These are phyloP conservation scores for Colletotrichum filicis DNA, from an alignment of 2,329 filamentous ascomycete genomes.

Conservation along the genomic window DNA sequence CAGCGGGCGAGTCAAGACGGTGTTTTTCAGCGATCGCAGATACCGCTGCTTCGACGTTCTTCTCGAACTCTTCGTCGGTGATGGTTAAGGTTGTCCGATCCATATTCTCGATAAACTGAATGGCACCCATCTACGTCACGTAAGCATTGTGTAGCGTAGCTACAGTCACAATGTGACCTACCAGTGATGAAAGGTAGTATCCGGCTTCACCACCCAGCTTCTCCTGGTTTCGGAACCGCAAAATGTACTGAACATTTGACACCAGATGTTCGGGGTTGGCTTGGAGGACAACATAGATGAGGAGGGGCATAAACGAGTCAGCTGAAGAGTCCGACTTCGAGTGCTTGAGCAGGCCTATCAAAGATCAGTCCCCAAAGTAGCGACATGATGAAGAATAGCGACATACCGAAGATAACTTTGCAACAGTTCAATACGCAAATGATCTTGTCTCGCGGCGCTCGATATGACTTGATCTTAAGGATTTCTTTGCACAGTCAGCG, in stretches of 20 bases:
- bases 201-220: conserved; percentile 97
- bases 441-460: conserved; percentile 97
- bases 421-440: conserved; percentile 99
- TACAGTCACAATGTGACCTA: conserved; percentile 50
- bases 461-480: conserved; percentile 94
- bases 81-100: conserved; percentile 95
- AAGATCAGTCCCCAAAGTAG: conserved; percentile 5
- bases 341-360: conserved; percentile 83
- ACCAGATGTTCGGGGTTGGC: conserved; percentile 95
- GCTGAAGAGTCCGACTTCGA: conserved; percentile 94
- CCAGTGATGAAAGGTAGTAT: conserved; percentile 95
- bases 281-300: conserved; percentile 96
- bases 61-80: conserved; percentile 93
- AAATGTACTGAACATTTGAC: conserved; percentile 97
- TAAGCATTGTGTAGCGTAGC: conserved; percentile 1
- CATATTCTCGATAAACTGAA: conserved; percentile 96
- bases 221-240: conserved; percentile 96
- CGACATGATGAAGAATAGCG: background rate
- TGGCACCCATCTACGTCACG: conserved; percentile 76
- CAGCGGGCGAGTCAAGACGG: conserved; percentile 61
- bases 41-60: conserved; percentile 95
- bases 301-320: conserved; percentile 92
- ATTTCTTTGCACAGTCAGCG: conserved; percentile 71
- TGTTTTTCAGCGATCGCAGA: conserved; percentile 95
- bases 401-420: conserved; percentile 95